These are phyloP conservation scores for Pelagophyceae sp. DNA, from an alignment of 352 stramenopile genomes.

Conservation along the genomic window DNA sequence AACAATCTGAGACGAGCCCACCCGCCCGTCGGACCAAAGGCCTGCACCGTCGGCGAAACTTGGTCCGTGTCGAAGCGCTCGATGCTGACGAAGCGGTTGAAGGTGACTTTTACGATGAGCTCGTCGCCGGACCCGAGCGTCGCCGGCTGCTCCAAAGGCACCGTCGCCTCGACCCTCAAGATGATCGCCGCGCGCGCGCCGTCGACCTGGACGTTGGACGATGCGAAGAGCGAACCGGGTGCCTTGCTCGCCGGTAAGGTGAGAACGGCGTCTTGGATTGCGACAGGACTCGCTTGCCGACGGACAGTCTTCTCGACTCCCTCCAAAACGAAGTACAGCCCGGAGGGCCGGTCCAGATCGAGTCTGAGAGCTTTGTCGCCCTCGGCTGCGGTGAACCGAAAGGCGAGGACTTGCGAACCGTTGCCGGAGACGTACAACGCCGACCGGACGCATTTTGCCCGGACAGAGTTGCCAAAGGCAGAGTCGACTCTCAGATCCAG, in stretches of 20 bases:
- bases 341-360: not conserved
- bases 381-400: not conserved
- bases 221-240: not conserved
- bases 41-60: not conserved
- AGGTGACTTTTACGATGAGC: not conserved
- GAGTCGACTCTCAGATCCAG: not conserved
- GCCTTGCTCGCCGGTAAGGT: not conserved
- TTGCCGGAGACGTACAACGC: not conserved
- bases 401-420: not conserved
- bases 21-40: not conserved
- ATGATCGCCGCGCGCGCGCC: not conserved
- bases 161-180: not conserved
- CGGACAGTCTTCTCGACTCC: not conserved
- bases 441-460: not conserved
- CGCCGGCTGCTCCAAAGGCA: not conserved
- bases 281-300: not conserved
- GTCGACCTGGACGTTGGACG: not conserved
- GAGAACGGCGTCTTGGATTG: not conserved
- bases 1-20: not conserved
- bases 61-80: not conserved
- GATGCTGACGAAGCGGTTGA: not conserved
- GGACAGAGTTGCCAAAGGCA: not conserved
- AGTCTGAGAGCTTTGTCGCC: not conserved
- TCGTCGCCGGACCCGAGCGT: conserved; percentile 2
- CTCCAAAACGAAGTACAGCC: not conserved